Evolutionary conservation across 1,284 basidiomycete species (phyloP).

Genomic region (Heterobasidion parviporum): DNA sequence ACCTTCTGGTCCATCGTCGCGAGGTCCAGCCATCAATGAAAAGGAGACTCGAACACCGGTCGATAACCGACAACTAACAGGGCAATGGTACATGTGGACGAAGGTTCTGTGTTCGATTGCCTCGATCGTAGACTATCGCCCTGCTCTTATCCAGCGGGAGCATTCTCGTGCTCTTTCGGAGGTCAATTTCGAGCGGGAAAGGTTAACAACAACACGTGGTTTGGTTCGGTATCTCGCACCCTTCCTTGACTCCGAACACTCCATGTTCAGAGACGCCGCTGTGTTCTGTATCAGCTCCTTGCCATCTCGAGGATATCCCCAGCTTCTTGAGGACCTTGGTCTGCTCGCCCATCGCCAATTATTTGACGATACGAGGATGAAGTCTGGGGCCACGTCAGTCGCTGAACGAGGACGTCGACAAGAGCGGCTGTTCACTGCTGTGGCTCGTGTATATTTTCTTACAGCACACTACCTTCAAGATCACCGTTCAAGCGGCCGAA

Average conservation of each 20-base stretch:
- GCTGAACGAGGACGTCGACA: slow-evolving; percentile 61
- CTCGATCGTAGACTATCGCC: slow-evolving; percentile 55
- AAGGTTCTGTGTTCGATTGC: slow-evolving; percentile 79
- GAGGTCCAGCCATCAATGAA: slow-evolving; percentile 22
- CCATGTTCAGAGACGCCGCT: slow-evolving; percentile 77
- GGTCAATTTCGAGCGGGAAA: slow-evolving; percentile 62
- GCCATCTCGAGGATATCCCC: slow-evolving; percentile 68
- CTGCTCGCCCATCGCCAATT: slow-evolving; percentile 76
- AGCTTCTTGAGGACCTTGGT: slow-evolving; percentile 80
- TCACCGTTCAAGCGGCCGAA: slow-evolving; percentile 61
- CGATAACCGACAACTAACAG: slow-evolving; percentile 61
- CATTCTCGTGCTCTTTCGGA: slow-evolving; percentile 71
- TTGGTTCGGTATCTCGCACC: slow-evolving; percentile 83
- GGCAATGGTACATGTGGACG: slow-evolving; percentile 87
- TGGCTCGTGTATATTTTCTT: slow-evolving; percentile 86
- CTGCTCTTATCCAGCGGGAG: slow-evolving; percentile 49
- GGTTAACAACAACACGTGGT: slow-evolving; percentile 70
- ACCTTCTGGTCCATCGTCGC: slow-evolving; percentile 17
- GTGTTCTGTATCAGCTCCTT: slow-evolving; percentile 86
- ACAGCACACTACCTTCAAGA: slow-evolving; percentile 75
- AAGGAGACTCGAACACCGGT: slow-evolving; percentile 41
- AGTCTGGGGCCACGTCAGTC: slow-evolving; percentile 31
- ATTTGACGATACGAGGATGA: slow-evolving; percentile 66
- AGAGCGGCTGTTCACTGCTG: slow-evolving; percentile 79
- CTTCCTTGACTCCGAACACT: slow-evolving; percentile 82